These are phyloP conservation scores for Lotus japonicus DNA, from an alignment of 306 rosid genomes.

Conservation along the genomic window DNA sequence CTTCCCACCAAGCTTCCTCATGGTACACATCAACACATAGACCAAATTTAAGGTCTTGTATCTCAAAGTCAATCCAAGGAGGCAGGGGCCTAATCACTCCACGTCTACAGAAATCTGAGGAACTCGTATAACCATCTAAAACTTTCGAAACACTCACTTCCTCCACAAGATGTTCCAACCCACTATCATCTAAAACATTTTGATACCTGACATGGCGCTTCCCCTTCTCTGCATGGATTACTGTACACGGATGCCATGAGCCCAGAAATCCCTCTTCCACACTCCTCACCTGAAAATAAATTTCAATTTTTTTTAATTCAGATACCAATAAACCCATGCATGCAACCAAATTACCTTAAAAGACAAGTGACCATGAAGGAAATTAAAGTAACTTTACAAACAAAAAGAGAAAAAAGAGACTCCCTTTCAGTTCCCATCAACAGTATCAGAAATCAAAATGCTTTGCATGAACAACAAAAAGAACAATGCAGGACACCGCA, in stretches of 20 bases:
- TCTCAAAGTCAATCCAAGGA: slow-evolving; percentile 25
- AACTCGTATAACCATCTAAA: slow-evolving; percentile 34
- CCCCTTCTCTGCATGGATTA: slow-evolving; percentile 32
- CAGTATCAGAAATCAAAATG: not conserved
- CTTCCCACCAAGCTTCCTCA: slow-evolving; percentile 96
- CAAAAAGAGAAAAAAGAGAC: not conserved
- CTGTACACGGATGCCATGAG: slow-evolving; percentile 73
- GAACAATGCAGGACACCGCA: not conserved
- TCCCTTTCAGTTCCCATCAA: not conserved
- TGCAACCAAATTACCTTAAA: not conserved
- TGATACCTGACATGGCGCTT: slow-evolving; percentile 52
- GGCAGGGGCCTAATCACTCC: slow-evolving; percentile 67
- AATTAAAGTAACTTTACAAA: not conserved
- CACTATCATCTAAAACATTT: slow-evolving; percentile 40
- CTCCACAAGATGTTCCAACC: slow-evolving; percentile 26
- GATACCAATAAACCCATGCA: not conserved
- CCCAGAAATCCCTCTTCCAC: slow-evolving; percentile 69
- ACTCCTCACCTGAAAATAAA: slow-evolving; percentile 66
- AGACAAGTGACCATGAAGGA: not conserved
- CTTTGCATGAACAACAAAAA: slow-evolving; percentile 1
- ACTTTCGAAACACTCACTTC: slow-evolving; percentile 38
- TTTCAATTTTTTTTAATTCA: not conserved
- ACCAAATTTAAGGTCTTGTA: slow-evolving; percentile 43
- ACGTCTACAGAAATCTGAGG: slow-evolving; percentile 5
- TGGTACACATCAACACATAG: slow-evolving; percentile 67